phyloP scores from a whole-genome alignment of 805 yeast genomes.

The Torulaspora indica region DNA sequence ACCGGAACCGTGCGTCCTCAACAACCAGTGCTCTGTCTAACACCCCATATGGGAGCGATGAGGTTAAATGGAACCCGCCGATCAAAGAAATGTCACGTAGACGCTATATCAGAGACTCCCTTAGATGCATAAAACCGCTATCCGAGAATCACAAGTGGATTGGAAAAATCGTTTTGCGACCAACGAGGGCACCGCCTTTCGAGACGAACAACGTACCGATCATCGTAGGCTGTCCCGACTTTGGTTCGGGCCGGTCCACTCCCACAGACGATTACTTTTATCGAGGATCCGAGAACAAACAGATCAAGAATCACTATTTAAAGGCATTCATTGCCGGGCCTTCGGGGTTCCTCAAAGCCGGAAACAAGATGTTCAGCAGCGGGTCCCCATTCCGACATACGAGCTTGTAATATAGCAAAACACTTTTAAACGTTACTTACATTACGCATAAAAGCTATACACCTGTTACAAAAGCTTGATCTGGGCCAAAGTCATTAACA shows the following conservation, averaged over 20 bases:
- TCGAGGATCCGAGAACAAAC: slow-evolving; percentile 11
- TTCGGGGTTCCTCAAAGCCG: slow-evolving; percentile 26
- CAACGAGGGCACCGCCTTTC: slow-evolving; percentile 21
- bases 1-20: slow-evolving; percentile 24
- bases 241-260: slow-evolving; percentile 4
- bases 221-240: slow-evolving; percentile 16
- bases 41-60: slow-evolving; percentile 25
- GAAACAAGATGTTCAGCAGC: slow-evolving; percentile 9
- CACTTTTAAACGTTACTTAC: background rate
- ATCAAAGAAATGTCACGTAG: slow-evolving; percentile 37
- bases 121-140: slow-evolving; percentile 54
- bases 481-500: background rate
- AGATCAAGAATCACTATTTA: slow-evolving; percentile 29
- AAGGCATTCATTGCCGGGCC: slow-evolving; percentile 32
- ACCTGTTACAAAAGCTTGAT: slow-evolving; percentile 1
- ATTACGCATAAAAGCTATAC: background rate
- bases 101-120: slow-evolving; percentile 46
- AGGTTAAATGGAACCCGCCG: slow-evolving; percentile 48
- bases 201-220: slow-evolving; percentile 28
- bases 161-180: slow-evolving; percentile 42
- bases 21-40: slow-evolving; percentile 25
- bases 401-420: background rate
- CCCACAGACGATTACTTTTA: slow-evolving; percentile 4
- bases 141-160: slow-evolving; percentile 51
- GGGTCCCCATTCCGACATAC: background rate